Evolutionary conservation across 2,329 filamentous ascomycete species (phyloP), one percentile per base, ranked within the genome.

Genomic region (Cryphonectria naterciae): DNA sequence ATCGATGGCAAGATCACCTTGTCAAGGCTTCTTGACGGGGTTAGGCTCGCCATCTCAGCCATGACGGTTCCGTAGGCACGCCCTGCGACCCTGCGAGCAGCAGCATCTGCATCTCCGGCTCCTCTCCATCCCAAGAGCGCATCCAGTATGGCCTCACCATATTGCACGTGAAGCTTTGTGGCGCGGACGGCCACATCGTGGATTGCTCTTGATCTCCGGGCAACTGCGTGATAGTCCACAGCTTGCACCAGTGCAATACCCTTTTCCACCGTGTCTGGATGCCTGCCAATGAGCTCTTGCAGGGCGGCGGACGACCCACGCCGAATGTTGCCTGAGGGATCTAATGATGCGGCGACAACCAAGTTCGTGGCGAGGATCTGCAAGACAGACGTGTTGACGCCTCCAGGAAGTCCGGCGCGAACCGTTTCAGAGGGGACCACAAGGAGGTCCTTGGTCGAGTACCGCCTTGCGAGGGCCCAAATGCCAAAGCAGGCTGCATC

Each of bases 401-500:
- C 68, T 70, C 83, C 78, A 35, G 80, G 75, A 70, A 81, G 81
- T 69, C 84, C 80, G 19, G 82, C 78, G 60, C 81, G 76, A 68
- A 87, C 77, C 52, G 85, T 81, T 75, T 83, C 74, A 1, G 83
- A 83, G 1, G 88, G 83, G 1, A 97, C 87, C 0, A 84, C 84
- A 15, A 92, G 84, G 8, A 98, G 85, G 79, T 98, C 95, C 0
- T 84, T 78, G 0, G 94, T 97, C 1, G 89, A 90, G 76, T 98
- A 99, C 68, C 95, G 91, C 69, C 96, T 88, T 32, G 95, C 93
- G 10, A 98, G 80, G 1, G 95, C 92, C 96, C 96, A 99, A 35
- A 98, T 91, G 8, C 96, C 96, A 79, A 98, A 99, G 79, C 95
- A 98, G 3, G 96, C 94, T 17, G 96, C 95, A 82, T 99, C 96